These are phyloP conservation scores for Aspergillus jensenii DNA, from an alignment of 2,329 filamentous ascomycete species.

Conservation along the genomic window DNA sequence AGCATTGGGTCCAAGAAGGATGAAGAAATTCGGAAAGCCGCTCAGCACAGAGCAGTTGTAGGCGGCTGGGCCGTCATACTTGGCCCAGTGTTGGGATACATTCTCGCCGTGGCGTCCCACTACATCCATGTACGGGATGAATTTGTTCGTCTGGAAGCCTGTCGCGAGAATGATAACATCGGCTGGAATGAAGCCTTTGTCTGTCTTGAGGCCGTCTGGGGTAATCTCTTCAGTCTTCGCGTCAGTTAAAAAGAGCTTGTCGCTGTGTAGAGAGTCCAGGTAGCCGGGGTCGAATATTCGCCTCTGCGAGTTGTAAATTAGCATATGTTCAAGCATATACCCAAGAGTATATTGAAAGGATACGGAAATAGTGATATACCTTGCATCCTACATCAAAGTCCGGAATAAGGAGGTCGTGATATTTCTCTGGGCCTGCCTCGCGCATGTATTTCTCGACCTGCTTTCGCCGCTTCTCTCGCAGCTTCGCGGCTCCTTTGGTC, in stretches of 20 bases:
- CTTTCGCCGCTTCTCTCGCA: constrained; percentile 30
- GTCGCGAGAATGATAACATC: constrained; percentile 29
- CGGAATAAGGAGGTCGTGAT: constrained; percentile 12
- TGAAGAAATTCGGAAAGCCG: constrained; percentile 47
- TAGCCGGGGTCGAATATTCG: constrained; percentile 13
- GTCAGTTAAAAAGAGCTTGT: constrained; percentile 49
- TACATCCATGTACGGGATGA: constrained; percentile 25
- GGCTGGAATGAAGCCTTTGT: constrained; percentile 22
- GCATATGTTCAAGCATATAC: no score
- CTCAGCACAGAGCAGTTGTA: constrained; percentile 59
- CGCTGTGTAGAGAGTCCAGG: constrained; percentile 8
- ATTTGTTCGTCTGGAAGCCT: constrained; percentile 28
- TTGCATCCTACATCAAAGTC: constrained; percentile 16
- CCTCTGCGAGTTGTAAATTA: background rate
- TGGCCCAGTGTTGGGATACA: constrained; percentile 24
- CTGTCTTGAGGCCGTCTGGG: constrained; percentile 36
- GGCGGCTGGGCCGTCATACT: constrained; percentile 56
- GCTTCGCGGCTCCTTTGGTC: constrained; percentile 45
- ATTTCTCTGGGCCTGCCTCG: constrained; percentile 6
- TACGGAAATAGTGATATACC: background rate
- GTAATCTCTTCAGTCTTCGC: constrained; percentile 49
- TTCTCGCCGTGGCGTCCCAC: constrained; percentile 22
- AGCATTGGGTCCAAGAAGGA: constrained; percentile 33
- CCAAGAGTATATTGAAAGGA: no score
- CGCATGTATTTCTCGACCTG: constrained; percentile 41